Evolutionary conservation across 2,329 filamentous ascomycete species (phyloP).

Genomic region (Talaromyces amestolkiae): DNA sequence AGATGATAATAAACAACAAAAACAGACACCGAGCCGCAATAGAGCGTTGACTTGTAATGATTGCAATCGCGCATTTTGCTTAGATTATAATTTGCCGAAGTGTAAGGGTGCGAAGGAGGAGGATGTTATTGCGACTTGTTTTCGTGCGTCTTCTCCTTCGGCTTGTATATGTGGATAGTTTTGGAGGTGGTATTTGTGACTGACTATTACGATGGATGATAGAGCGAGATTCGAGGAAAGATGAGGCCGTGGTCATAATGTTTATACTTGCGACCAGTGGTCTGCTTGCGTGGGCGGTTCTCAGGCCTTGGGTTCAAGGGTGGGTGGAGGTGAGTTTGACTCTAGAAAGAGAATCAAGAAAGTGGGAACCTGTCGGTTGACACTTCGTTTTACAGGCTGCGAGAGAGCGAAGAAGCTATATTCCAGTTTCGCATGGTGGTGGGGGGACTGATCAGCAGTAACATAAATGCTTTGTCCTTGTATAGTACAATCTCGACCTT

Average conservation of each 20-base stretch:
- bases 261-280: conserved; percentile 64
- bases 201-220: conserved; percentile 17
- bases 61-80: conserved; percentile 66
- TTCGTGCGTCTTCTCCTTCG: conserved; percentile 47
- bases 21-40: conserved; percentile 34
- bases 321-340: conserved; percentile 52
- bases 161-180: neutral
- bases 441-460: neutral
- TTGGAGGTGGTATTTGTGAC: neutral
- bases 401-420: conserved; percentile 51
- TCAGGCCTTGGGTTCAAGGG: conserved; percentile 59
- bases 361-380: conserved; percentile 4
- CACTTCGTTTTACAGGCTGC: conserved; percentile 36
- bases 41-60: conserved; percentile 58
- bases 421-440: conserved; percentile 43
- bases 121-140: conserved; percentile 65
- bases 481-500: neutral
- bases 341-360: neutral
- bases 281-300: conserved; percentile 58
- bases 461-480: neutral
- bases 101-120: conserved; percentile 62
- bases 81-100: conserved; percentile 60
- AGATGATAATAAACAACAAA: conserved; percentile 22
- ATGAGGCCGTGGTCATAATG: conserved; percentile 63
- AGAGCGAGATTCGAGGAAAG: conserved; percentile 67